phyloP scores from a whole-genome alignment of 192 early-diverging fungal genomes.

The Thamnidium elegans region DNA sequence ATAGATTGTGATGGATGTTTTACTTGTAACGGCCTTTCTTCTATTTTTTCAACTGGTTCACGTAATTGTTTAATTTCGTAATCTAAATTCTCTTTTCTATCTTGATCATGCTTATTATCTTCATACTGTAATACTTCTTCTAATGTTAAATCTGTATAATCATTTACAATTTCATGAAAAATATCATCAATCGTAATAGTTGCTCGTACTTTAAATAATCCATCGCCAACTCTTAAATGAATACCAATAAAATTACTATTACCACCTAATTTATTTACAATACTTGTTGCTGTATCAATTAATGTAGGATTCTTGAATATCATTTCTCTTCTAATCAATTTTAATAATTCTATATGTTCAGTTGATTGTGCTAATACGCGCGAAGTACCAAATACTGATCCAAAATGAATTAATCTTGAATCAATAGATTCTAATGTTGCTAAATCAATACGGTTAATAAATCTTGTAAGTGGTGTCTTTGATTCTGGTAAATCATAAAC shows the following conservation, averaged over 20 bases:
- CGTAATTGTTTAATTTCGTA: constrained; percentile 36
- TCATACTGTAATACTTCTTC: constrained; percentile 30
- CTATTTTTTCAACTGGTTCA: not conserved
- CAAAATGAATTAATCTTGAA: constrained; percentile 49
- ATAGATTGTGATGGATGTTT: constrained; percentile 19
- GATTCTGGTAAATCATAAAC: constrained; percentile 50
- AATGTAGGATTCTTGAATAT: constrained; percentile 49
- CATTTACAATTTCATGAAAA: constrained; percentile 39
- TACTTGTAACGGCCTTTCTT: constrained; percentile 16
- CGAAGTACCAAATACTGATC: constrained; percentile 48
- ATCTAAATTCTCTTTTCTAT: constrained; percentile 32
- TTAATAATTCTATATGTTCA: constrained; percentile 39
- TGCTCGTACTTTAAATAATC: constrained; percentile 43
- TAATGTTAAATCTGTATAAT: constrained; percentile 34
- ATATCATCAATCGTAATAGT: constrained; percentile 49
- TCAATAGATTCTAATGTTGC: constrained; percentile 29
- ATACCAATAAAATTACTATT: constrained; percentile 44
- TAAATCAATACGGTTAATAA: constrained; percentile 37
- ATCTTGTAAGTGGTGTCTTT: constrained; percentile 37
- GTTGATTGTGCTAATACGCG: constrained; percentile 44
- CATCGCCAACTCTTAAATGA: constrained; percentile 54
- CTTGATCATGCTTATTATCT: constrained; percentile 30
- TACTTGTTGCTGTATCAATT: constrained; percentile 37
- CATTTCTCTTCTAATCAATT: constrained; percentile 42
- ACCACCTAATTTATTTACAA: constrained; percentile 49